These are phyloP conservation scores for Gossypium herbaceum DNA, from an alignment of 345 rosid species.

Conservation along the genomic window DNA sequence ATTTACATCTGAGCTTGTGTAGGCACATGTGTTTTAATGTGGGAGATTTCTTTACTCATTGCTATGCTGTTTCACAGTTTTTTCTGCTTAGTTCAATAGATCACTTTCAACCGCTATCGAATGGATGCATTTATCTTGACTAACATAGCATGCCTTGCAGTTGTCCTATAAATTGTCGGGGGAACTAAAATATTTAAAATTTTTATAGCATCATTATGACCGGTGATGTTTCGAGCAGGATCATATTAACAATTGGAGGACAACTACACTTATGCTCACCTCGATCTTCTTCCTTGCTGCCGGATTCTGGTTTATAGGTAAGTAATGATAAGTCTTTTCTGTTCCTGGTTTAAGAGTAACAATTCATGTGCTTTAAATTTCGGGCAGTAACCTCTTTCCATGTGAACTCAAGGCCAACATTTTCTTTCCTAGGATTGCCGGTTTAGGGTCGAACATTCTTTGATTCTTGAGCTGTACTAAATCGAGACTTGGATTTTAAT, in stretches of 20 bases:
- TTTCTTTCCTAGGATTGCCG: background rate
- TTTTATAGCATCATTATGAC: background rate
- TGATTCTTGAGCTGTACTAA: background rate
- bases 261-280: constrained; percentile 71
- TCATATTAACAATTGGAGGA: constrained; percentile 51
- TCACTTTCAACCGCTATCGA: too few relatives aligned
- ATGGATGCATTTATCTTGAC: too few relatives aligned
- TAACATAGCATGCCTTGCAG: too few relatives aligned
- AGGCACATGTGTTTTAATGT: background rate
- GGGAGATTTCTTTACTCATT: background rate
- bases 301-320: constrained; percentile 78
- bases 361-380: background rate
- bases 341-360: background rate
- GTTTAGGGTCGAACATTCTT: background rate
- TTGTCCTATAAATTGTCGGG: too few relatives aligned
- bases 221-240: constrained; percentile 7
- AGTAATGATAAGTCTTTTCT: constrained; percentile 2
- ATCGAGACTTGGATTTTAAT: background rate
- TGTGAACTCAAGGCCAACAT: background rate
- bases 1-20: background rate
- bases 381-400: too few relatives aligned
- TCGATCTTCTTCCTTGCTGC: constrained; percentile 73
- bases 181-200: too few relatives aligned
- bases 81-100: background rate
- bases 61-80: background rate